These are phyloP conservation scores for Trapa bicornis DNA, from an alignment of 345 rosid genomes.

Conservation along the genomic window DNA sequence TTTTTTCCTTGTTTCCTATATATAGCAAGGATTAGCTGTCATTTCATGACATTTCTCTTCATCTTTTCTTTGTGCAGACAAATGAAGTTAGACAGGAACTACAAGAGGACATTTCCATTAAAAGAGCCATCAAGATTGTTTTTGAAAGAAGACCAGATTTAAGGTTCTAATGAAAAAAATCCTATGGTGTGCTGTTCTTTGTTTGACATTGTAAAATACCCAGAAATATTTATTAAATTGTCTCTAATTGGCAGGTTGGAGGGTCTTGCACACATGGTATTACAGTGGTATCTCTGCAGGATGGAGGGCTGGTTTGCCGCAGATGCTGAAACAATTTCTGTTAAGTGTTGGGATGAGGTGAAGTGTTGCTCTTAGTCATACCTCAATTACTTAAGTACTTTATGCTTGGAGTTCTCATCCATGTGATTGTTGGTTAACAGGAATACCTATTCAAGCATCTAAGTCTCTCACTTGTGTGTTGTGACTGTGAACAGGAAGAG, in stretches of 20 bases:
- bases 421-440: neutral
- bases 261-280: constrained; percentile 67
- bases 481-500: constrained; percentile 46
- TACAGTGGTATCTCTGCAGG: constrained; percentile 94
- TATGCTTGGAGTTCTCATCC: too few relatives aligned
- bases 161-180: constrained; percentile 31
- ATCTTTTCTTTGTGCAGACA: constrained; percentile 41
- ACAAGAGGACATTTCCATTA: neutral
- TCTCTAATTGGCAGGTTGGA: constrained; percentile 37
- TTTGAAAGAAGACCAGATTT: constrained; percentile 58
- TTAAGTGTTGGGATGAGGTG: constrained; percentile 84
- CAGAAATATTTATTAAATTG: neutral
- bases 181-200: neutral
- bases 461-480: neutral
- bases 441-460: neutral
- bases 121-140: neutral
- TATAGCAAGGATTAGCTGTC: neutral
- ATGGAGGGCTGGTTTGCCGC: constrained; percentile 99
- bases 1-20: neutral
- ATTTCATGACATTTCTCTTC: constrained; percentile 5
- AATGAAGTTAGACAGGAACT: constrained; percentile 7
- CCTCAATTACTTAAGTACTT: neutral
- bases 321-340: constrained; percentile 87
- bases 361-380: neutral
- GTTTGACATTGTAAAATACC: neutral